These are phyloP conservation scores for Myxozyma kluyveri DNA, from an alignment of 805 yeast genomes.

Conservation along the genomic window DNA sequence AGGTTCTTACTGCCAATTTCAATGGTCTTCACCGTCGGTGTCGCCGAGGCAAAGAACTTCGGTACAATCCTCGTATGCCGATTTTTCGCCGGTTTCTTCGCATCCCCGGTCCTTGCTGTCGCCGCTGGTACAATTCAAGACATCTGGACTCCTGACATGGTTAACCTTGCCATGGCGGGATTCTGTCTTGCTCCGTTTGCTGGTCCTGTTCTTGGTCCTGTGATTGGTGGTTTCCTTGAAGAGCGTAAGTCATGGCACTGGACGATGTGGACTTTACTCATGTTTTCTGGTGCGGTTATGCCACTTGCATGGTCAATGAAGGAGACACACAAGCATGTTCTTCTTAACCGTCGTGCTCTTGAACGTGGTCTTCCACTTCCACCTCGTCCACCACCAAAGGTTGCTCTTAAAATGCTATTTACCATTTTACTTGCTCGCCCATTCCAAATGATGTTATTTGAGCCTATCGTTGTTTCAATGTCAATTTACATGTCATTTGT, in stretches of 20 bases:
- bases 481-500: slow-evolving; percentile 56
- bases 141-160: slow-evolving; percentile 62
- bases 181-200: slow-evolving; percentile 59
- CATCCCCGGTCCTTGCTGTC: slow-evolving; percentile 79
- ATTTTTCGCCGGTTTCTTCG: slow-evolving; percentile 72
- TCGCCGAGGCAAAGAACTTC: slow-evolving; percentile 53
- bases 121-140: slow-evolving; percentile 85
- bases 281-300: slow-evolving; percentile 57
- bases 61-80: slow-evolving; percentile 61
- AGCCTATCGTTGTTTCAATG: slow-evolving; percentile 64
- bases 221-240: slow-evolving; percentile 53
- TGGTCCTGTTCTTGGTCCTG: slow-evolving; percentile 52
- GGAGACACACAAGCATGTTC: slow-evolving; percentile 70
- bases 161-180: slow-evolving; percentile 73
- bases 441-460: slow-evolving; percentile 62
- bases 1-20: slow-evolving; percentile 43
- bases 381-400: slow-evolving; percentile 29
- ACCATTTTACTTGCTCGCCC: slow-evolving; percentile 60
- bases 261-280: slow-evolving; percentile 68
- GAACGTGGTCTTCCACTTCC: slow-evolving; percentile 49
- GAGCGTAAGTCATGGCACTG: slow-evolving; percentile 56
- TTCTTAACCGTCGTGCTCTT: slow-evolving; percentile 58
- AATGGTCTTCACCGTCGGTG: slow-evolving; percentile 30
- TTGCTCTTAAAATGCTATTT: slow-evolving; percentile 48
- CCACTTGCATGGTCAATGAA: slow-evolving; percentile 51